Base-by-base conservation (phyloP, 306 rosid species). In the Gynostemma pentaphyllum region DNA sequence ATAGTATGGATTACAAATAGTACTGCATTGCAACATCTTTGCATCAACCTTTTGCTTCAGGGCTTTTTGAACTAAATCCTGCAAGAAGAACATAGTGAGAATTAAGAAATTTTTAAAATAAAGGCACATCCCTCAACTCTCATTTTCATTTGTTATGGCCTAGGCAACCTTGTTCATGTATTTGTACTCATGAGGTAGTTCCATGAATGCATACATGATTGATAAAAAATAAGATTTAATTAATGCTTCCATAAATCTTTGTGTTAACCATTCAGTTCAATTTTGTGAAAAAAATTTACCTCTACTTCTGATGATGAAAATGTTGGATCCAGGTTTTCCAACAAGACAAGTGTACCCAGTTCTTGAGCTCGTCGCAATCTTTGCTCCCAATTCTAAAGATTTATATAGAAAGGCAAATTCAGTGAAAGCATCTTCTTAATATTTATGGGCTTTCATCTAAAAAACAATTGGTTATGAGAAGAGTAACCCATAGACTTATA, bases 251-350 rank as follows among this genome's bases (percentile, higher is more conserved):
- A 74, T 46, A 55, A 26, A 61, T 37, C 14, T 62, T 15, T 15
- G 5, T 19, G 18, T 68, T 12, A 50, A 18, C 29, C 28, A 37
- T 34, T 28, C 21, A 28, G 10, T 1, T 26, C 5, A 27, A 7
- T 30, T 26, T 27, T 5, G 62, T 26, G 42, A 29, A 26, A 18
- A 9, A 18, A n/a, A 45, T 30, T 18, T 75, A 82, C 87, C 84
- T 82, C 87, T 14, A 79, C 81, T 70, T 79, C 84, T 52, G 15
- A 19, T 40, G 87, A 76, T 2, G 84, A 51, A 64, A 64, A 66
- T 59, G 84, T 72, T 64, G 87, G 77, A 68, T 82, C 87, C 48
- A 82, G 74, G 65, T 82, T 79, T 70, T 57, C 57, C 47, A 82
- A 69, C 55, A 82, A 68, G 57, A 82, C 75, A 32, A 82, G 69